Percentiles rank a stretch among this genome's conserved stretches.
Evolutionary conservation across 164 flowering plant genomes (phyloP).

Genomic region (Nymphaea colorata): DNA sequence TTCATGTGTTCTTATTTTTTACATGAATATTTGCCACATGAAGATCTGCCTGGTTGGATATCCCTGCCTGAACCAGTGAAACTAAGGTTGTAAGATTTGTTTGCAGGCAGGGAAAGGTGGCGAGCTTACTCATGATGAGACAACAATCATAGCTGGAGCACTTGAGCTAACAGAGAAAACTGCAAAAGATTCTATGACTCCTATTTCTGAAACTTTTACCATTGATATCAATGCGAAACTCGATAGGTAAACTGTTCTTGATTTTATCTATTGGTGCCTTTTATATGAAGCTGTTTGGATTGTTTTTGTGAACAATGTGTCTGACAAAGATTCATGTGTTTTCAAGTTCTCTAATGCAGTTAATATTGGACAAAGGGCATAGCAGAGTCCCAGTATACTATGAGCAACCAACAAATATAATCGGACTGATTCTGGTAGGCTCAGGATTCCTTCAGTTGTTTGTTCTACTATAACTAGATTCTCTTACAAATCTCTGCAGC

Average conservation of each 20-base stretch:
- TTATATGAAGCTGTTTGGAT: background rate
- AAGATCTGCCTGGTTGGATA: background rate
- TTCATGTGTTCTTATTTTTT: no score
- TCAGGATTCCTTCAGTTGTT: background rate
- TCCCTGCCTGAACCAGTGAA: background rate
- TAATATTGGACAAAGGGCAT: slow-evolving; percentile 64
- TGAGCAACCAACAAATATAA: slow-evolving; percentile 82
- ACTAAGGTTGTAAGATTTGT: slow-evolving; percentile 1
- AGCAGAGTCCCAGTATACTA: slow-evolving; percentile 93
- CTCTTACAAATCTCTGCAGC: no score
- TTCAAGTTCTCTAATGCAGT: slow-evolving; percentile 30
- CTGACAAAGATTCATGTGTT: background rate
- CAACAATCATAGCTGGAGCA: slow-evolving; percentile 97
- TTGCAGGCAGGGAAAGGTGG: slow-evolving; percentile 98
- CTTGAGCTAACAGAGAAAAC: slow-evolving; percentile 79
- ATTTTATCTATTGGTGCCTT: background rate
- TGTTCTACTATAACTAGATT: background rate
- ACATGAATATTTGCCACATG: background rate
- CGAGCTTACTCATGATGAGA: slow-evolving; percentile 92
- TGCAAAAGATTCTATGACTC: slow-evolving; percentile 93
- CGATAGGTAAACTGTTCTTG: slow-evolving; percentile 19
- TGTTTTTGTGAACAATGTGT: background rate
- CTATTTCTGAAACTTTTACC: slow-evolving; percentile 74
- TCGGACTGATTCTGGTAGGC: slow-evolving; percentile 80
- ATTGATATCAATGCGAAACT: slow-evolving; percentile 73